Percentiles rank a stretch among this genome's conserved stretches.
Evolutionary conservation across 106 monocot species (phyloP).

Genomic region (Allium sativum): DNA sequence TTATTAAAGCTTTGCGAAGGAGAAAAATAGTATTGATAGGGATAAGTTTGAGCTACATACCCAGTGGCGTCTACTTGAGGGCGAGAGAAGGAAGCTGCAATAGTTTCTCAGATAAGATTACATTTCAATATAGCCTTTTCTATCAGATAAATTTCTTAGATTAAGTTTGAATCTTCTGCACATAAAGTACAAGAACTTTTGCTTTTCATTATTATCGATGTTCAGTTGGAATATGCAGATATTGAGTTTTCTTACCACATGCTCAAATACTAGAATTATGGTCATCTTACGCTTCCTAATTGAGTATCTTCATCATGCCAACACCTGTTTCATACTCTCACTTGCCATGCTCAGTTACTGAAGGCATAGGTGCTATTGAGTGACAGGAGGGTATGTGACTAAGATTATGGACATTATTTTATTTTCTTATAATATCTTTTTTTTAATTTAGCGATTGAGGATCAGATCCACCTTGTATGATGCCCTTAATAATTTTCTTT

Average conservation of each 20-base stretch:
- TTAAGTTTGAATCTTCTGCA: slow-evolving; percentile 28
- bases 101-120: too few species aligned
- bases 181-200: slow-evolving; percentile 10
- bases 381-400: slow-evolving; percentile 71
- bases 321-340: slow-evolving; percentile 8
- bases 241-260: slow-evolving; percentile 62
- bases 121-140: too few species aligned
- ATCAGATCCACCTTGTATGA: too few species aligned
- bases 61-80: too few species aligned
- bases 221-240: slow-evolving; percentile 47
- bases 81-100: too few species aligned
- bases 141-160: slow-evolving; percentile 42
- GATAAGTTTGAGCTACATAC: too few species aligned
- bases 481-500: too few species aligned
- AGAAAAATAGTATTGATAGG: too few species aligned
- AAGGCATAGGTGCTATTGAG: slow-evolving; percentile 70
- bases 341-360: slow-evolving; percentile 27
- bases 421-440: neutral
- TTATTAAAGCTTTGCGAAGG: too few species aligned
- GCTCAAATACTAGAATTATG: slow-evolving; percentile 33
- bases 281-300: slow-evolving; percentile 31
- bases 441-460: too few species aligned
- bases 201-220: slow-evolving; percentile 22
- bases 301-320: slow-evolving; percentile 6
- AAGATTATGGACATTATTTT: neutral